Evolutionary conservation across 2,329 filamentous ascomycete genomes (phyloP), one percentile per base, ranked within the genome.

Genomic region (Colletotrichum falcatum): DNA sequence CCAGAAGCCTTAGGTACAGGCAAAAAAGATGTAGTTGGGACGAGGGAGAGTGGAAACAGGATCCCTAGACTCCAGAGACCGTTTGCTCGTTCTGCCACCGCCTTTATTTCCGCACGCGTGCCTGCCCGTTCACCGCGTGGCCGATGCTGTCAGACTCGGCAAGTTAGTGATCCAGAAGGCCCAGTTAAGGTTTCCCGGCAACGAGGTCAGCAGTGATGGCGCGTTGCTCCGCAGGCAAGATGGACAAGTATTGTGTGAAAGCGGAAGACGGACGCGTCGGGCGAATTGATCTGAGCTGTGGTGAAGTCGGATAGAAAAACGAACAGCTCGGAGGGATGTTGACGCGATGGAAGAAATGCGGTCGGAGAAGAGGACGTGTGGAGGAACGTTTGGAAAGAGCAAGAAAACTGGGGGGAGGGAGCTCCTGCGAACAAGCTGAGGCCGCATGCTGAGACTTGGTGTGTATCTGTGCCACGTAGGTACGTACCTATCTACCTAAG

Each of bases 1-100:
- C 59, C 58, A 68, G 59, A 70, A 70, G 67, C 70, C 70, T 71
- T 72, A 72, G 63, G 70, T 72, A 72, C 70, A 72, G 70, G 58
- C 58, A 72, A 66, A n/a, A n/a, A 65, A 61, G 70, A 70, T 72
- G 48, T 61, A 59, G 62, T 66, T 68, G 56, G n/a, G 70, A 64
- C 58, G 54, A 65, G 59, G 33, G 54, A 63, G 67, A 71, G 33
- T 66, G 42, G 68, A 74, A 72, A 69, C 66, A 65, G 68, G 60
- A 67, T 66, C 53, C 70, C 71, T 30, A 64, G 42, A 63, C 63
- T 71, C 63, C 59, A 66, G 60, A 71, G 63, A 61, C 71, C 37
- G 69, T 71, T 70, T 71, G 39, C 60, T 61, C 39, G 60, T 51
- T 65, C 60, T 70, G 48, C 69, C 60, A 70, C 60, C 54, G 56